Conservation (phyloP, 1,284 basidiomycete species). For the Ceratobasidium theobromae region DNA sequence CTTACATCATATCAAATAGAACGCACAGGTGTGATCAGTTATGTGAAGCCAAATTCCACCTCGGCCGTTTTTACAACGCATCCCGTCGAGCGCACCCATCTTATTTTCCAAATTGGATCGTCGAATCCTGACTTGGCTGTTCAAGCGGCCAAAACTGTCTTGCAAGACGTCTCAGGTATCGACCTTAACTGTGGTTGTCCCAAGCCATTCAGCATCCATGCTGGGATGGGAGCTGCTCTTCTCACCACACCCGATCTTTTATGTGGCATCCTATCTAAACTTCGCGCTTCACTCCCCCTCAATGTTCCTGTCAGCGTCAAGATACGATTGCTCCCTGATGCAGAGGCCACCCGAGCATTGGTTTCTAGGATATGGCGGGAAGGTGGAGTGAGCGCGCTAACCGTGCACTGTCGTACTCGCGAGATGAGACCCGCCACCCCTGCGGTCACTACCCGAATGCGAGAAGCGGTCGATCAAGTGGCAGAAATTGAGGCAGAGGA, state of each 20-base stretch:
- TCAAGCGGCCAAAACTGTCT: constrained; percentile 83
- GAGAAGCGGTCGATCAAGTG: constrained; percentile 83
- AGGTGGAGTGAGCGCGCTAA: constrained; percentile 79
- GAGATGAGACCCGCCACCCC: constrained; percentile 86
- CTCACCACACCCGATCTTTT: constrained; percentile 89
- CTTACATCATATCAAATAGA: constrained; percentile 52
- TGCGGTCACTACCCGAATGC: constrained; percentile 77
- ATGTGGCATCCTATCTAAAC: constrained; percentile 78
- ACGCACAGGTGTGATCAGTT: constrained; percentile 85
- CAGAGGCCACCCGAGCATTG: constrained; percentile 84
- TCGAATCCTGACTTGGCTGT: constrained; percentile 88
- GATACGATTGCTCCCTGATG: constrained; percentile 84
- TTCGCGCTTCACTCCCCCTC: constrained; percentile 71
- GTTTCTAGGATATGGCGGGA: constrained; percentile 86
- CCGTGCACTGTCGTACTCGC: constrained; percentile 93
- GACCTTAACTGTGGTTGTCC: constrained; percentile 96
- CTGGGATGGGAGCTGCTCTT: constrained; percentile 96
- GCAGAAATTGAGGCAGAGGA: constrained; percentile 56
- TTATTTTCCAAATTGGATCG: constrained; percentile 92
- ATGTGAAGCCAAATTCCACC: constrained; percentile 68
- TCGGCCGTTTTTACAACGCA: constrained; percentile 87
- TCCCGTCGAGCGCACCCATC: constrained; percentile 88
- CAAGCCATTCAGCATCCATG: constrained; percentile 92
- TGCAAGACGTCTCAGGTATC: constrained; percentile 89
- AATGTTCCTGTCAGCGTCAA: constrained; percentile 88